Evolutionary conservation across 2,329 filamentous ascomycete species (phyloP).

Genomic region (Apiospora marii): DNA sequence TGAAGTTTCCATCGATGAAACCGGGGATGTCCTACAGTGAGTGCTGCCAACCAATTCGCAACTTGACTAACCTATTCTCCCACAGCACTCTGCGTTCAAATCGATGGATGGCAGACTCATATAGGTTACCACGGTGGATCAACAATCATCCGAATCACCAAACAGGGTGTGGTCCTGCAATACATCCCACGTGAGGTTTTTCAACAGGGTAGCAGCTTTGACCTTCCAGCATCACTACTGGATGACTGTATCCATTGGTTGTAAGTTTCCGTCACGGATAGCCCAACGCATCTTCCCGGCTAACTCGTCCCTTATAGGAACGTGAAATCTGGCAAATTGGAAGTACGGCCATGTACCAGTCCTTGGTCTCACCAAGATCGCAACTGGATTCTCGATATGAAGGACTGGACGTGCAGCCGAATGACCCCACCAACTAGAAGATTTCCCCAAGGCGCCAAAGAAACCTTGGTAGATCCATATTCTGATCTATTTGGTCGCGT

Average conservation of each 20-base stretch:
- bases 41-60: constrained; percentile 22
- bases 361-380: constrained; percentile 27
- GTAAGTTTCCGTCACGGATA: too few relatives aligned
- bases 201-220: constrained; percentile 39
- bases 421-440: background rate
- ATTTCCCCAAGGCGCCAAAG: constrained; percentile 17
- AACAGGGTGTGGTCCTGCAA: constrained; percentile 39
- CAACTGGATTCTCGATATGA: constrained; percentile 47
- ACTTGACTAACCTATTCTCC: constrained; percentile 30
- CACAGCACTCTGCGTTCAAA: constrained; percentile 37
- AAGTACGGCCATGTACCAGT: constrained; percentile 53
- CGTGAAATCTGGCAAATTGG: constrained; percentile 48
- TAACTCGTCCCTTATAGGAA: too few relatives aligned
- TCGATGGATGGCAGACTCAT: constrained; percentile 56
- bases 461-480: constrained; percentile 57
- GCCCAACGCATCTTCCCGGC: too few relatives aligned
- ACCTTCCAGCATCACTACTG: constrained; percentile 60
- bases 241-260: constrained; percentile 68
- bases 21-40: constrained; percentile 62
- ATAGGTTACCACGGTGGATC: constrained; percentile 52
- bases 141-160: constrained; percentile 53
- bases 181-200: constrained; percentile 46
- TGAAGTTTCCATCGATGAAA: constrained; percentile 59
- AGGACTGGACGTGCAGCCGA: constrained; percentile 31
- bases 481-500: constrained; percentile 50